phyloP scores from a whole-genome alignment of 1,139 yeast genomes.

The Hanseniaspora sp. region DNA sequence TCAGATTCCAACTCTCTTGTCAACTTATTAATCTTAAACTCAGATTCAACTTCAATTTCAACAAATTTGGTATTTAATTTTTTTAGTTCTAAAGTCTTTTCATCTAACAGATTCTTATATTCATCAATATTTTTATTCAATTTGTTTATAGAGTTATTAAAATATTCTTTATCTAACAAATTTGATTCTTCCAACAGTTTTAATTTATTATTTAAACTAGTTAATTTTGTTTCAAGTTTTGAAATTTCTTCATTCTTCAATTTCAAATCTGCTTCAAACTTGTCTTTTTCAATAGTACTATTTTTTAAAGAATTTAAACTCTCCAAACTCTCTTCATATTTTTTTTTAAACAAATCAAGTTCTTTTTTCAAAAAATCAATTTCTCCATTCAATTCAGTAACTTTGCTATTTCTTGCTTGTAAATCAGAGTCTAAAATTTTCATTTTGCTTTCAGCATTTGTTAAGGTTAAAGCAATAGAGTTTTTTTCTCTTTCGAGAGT shows the following conservation, averaged over 20 bases:
- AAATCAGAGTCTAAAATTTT: neutral
- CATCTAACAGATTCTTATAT: neutral
- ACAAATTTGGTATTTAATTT: neutral
- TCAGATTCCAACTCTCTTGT: slow-evolving; percentile 1
- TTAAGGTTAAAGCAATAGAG: neutral
- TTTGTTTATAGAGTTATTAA: neutral
- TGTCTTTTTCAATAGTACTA: neutral
- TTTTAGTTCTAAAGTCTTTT: neutral
- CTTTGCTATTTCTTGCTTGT: neutral
- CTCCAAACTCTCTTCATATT: neutral
- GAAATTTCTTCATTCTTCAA: neutral
- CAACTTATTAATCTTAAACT: slow-evolving; percentile 2
- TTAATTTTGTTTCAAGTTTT: neutral
- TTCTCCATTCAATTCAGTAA: slow-evolving; percentile 1
- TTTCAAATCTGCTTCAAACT: neutral
- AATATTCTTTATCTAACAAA: neutral
- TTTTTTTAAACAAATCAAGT: neutral
- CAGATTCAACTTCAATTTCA: slow-evolving; percentile 6
- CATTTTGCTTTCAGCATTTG: neutral
- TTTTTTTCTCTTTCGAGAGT: slow-evolving; percentile 5
- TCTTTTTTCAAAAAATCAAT: neutral
- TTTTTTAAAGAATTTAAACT: neutral
- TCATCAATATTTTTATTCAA: neutral
- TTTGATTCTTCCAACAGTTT: neutral
- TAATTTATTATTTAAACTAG: neutral